phyloP scores from a whole-genome alignment of 352 stramenopile species.

The Hyaloperonospora arabidopsidis region DNA sequence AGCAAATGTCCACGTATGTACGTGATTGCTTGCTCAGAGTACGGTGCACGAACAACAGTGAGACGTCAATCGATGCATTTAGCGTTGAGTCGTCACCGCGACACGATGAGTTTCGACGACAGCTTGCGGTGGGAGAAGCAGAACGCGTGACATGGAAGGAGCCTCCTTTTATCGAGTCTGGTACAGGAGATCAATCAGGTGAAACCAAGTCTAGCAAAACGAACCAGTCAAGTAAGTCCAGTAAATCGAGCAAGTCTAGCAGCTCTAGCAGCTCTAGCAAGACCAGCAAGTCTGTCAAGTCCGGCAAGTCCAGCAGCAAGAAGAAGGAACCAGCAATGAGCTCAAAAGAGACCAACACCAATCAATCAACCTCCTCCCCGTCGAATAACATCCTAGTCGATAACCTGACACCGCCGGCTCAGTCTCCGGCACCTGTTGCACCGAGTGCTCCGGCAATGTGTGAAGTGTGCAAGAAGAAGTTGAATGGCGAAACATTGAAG shows the following conservation, averaged over 20 bases:
- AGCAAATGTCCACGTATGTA: conserved; percentile 81
- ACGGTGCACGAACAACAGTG: conserved; percentile 35
- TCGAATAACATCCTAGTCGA: conserved; percentile 17
- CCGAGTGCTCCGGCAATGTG: conserved; percentile 36
- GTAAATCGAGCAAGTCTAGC: conserved; percentile 29
- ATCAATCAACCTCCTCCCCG: conserved; percentile 9
- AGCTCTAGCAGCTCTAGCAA: conserved; percentile 21
- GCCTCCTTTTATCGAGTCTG: conserved; percentile 32
- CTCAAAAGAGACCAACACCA: conserved; percentile 12
- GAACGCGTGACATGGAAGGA: conserved; percentile 78
- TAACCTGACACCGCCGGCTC: conserved; percentile 18
- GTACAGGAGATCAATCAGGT: conserved; percentile 1
- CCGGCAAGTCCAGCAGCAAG: conserved; percentile 21
- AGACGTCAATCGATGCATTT: conserved; percentile 36
- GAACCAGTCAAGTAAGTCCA: conserved; percentile 24
- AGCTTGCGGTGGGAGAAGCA: conserved; percentile 50
- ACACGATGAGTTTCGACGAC: conserved; percentile 66
- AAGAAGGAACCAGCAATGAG: conserved; percentile 16
- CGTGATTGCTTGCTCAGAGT: conserved; percentile 75
- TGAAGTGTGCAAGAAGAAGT: conserved; percentile 55
- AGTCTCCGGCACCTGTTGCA: conserved; percentile 15
- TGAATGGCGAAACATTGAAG: conserved; percentile 32
- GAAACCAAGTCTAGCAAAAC: conserved; percentile 11
- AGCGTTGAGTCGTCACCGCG: conserved; percentile 32
- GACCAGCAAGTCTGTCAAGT: conserved; percentile 15